Base-by-base conservation (phyloP, 495 filamentous ascomycete genomes). In the Usnea hakonensis region DNA sequence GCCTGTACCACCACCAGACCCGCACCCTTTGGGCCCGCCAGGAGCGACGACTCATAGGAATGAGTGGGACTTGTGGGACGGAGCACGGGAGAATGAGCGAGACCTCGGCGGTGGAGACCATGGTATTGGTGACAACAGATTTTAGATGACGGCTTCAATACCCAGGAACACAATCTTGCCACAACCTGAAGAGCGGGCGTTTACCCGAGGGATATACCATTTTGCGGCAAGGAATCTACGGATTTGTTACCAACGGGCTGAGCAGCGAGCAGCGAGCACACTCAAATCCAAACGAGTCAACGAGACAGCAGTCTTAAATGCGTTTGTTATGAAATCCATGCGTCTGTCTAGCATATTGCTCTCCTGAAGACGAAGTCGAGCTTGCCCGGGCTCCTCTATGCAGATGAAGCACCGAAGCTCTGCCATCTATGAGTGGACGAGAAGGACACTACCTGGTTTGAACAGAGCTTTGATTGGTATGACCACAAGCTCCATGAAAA, bases 111-210 rank as follows among this genome's bases (percentile, higher is more conserved):
- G 64, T 8, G 60, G 60, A 19, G 60, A 37, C 13, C 63, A 66
- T 41, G 64, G 60, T n/a, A 55, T 61, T 43, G 50, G 67, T 16
- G 58, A 63, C 26, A 64, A 69, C 56, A 54, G 57, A 3, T 68
- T 62, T 41, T 67, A 46, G 32, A 30, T 17, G 26, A 19, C 23
- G n/a, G 14, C 28, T 19, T 52, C 48, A 11, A 32, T 52, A 1
- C 32, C 48, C 48, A 32, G 28, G 9, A 6, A 52, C n/a, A 6
- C 48, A 21, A 26, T 17, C 9, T 32, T 32, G 48, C 48, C 30
- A 52, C 19, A 23, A 19, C 32, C 28, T 38, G 11, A 56, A 21
- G 46, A 32, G 48, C 48, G 48, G 48, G 48, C 28, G 48, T 52
- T 52, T 52, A 28, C 26, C 23, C 48, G 23, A 30, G 48, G 48